phyloP scores from a whole-genome alignment of 352 stramenopile species.

The Globisporangium uncinulatum region DNA sequence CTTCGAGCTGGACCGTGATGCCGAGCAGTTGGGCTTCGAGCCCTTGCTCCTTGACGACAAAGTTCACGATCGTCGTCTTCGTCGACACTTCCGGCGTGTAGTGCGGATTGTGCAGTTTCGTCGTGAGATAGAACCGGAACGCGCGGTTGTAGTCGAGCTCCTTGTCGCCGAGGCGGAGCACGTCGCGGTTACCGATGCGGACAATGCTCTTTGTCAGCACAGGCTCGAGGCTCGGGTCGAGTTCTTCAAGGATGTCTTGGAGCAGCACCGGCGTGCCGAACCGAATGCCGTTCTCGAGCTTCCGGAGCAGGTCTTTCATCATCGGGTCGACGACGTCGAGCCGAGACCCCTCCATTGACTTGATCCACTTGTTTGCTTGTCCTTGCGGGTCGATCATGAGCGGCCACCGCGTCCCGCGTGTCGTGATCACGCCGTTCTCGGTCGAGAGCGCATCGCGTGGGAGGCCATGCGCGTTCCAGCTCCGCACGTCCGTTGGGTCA shows the following conservation, averaged over 20 bases:
- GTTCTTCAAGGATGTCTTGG: conserved; percentile 94
- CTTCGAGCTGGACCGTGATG: conserved; percentile 93
- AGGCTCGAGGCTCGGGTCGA: conserved; percentile 93
- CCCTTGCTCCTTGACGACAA: conserved; percentile 94
- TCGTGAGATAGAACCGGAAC: conserved; percentile 96
- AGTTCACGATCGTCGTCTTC: conserved; percentile 96
- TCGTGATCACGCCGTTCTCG: conserved; percentile 96
- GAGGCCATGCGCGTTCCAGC: conserved; percentile 94
- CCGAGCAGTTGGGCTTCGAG: conserved; percentile 93
- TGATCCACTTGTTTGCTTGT: conserved; percentile 97
- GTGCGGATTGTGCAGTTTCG: conserved; percentile 95
- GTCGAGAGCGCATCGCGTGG: conserved; percentile 91
- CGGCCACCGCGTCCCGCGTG: conserved; percentile 91
- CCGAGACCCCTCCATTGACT: conserved; percentile 86
- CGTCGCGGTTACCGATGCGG: conserved; percentile 90
- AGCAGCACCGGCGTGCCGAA: conserved; percentile 93
- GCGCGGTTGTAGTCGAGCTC: conserved; percentile 94
- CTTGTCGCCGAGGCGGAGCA: conserved; percentile 93
- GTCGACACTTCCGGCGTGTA: conserved; percentile 94
- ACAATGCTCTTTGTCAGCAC: conserved; percentile 94
- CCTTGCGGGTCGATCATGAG: conserved; percentile 97
- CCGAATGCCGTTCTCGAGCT: conserved; percentile 92
- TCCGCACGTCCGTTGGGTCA: conserved; percentile 90
- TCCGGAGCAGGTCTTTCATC: conserved; percentile 92
- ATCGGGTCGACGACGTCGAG: conserved; percentile 93